Conservation (phyloP, 345 rosid genomes). For the Rubroshorea leprosula region DNA sequence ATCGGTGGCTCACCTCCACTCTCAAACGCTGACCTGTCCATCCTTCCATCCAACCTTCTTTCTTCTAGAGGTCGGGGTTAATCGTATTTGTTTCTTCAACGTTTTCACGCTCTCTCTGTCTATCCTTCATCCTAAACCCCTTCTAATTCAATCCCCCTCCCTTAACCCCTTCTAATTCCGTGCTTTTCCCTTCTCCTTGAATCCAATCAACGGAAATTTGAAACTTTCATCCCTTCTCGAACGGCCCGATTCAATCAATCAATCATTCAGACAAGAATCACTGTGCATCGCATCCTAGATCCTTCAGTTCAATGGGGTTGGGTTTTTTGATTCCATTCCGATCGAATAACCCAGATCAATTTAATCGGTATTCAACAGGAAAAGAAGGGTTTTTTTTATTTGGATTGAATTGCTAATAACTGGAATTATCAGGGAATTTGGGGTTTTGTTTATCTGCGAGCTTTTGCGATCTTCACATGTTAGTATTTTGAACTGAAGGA, state of each 20-base stretch:
- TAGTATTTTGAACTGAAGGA: slow-evolving; percentile 85
- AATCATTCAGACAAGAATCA: background rate
- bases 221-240: background rate
- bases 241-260: background rate
- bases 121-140: too few species aligned
- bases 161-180: too few species aligned
- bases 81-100: too few species aligned
- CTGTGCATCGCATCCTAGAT: background rate
- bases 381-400: background rate
- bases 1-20: too few species aligned
- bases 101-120: too few species aligned
- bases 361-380: background rate
- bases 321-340: background rate
- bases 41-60: too few species aligned
- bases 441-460: slow-evolving; percentile 42
- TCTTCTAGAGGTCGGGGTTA: too few species aligned
- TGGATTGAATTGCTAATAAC: background rate
- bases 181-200: too few species aligned
- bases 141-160: too few species aligned
- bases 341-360: background rate
- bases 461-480: slow-evolving; percentile 80
- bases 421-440: background rate
- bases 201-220: background rate
- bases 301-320: background rate
- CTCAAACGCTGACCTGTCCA: too few species aligned